Percentiles rank a stretch among this genome's conserved stretches.
Evolutionary conservation across 371 early-diverging fungal genomes (phyloP).

Genomic region (Nematocida displodere): DNA sequence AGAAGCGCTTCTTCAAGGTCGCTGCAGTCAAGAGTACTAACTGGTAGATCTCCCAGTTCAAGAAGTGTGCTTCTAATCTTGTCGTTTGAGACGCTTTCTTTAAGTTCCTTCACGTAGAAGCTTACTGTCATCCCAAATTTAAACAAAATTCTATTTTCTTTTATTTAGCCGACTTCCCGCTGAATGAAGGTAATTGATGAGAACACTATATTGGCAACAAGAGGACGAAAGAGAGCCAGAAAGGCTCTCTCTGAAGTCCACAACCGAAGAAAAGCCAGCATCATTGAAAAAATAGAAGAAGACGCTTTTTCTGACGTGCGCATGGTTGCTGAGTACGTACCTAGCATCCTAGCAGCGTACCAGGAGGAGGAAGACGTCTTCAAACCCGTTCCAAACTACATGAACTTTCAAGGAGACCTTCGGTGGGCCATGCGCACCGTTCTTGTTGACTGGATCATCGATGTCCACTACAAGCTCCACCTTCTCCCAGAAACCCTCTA

Average conservation of each 20-base stretch:
- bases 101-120: constrained; percentile 41
- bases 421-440: constrained; percentile 82
- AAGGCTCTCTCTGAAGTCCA: constrained; percentile 12
- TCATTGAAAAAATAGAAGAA: not conserved
- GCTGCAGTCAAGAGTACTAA: constrained; percentile 17
- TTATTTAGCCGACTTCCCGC: constrained; percentile 32
- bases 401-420: constrained; percentile 75
- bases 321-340: constrained; percentile 49
- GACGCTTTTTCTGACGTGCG: constrained; percentile 38
- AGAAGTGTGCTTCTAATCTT: constrained; percentile 21
- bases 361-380: constrained; percentile 7
- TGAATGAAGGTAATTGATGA: constrained; percentile 52
- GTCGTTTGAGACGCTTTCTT: constrained; percentile 13
- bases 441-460: constrained; percentile 81
- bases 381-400: constrained; percentile 67
- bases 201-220: constrained; percentile 40
- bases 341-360: constrained; percentile 42
- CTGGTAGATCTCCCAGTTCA: constrained; percentile 7
- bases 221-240: constrained; percentile 13
- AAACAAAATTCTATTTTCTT: constrained; percentile 56
- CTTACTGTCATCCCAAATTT: constrained; percentile 19
- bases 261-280: not conserved
- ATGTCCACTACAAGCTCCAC: constrained; percentile 77
- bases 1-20: constrained; percentile 49
- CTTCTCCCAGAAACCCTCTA: constrained; percentile 89